Percentiles rank a stretch among this genome's conserved stretches.
These are phyloP conservation scores for Polysphondylium violaceum DNA, from an alignment of 78 protist genomes.

Conservation along the genomic window DNA sequence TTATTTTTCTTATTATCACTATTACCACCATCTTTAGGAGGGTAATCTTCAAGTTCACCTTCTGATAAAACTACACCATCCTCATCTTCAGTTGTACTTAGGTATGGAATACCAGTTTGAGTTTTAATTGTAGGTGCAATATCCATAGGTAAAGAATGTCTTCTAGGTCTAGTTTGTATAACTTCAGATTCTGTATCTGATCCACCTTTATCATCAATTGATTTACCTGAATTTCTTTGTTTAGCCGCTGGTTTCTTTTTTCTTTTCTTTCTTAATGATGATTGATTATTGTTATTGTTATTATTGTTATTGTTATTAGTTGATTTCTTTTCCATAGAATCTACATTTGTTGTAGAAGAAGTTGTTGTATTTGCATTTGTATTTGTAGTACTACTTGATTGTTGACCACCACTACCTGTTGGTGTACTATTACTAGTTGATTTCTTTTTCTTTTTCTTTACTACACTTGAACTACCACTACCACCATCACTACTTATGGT, in stretches of 20 bases:
- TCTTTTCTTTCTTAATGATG: constrained; percentile 28
- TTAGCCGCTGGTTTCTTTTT: constrained; percentile 12
- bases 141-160: constrained; percentile 74
- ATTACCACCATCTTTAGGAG: constrained; percentile 10
- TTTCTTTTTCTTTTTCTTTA: constrained; percentile 32
- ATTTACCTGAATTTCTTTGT: background rate
- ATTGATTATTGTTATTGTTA: too few relatives aligned
- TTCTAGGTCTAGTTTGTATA: constrained; percentile 68
- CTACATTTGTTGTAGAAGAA: background rate
- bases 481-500: background rate
- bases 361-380: too few relatives aligned
- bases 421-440: background rate
- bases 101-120: background rate
- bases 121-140: constrained; percentile 32
- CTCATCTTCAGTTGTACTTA: constrained; percentile 64
- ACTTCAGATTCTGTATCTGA: constrained; percentile 31
- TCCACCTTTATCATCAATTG: background rate
- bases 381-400: background rate
- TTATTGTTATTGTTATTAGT: too few relatives aligned
- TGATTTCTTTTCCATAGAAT: background rate
- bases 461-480: background rate
- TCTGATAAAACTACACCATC: constrained; percentile 54
- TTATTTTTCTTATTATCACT: background rate
- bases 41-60: constrained; percentile 48
- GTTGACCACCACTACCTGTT: background rate